These are phyloP conservation scores for Penicillium tannophilum DNA, from an alignment of 495 filamentous ascomycete genomes.

Conservation along the genomic window DNA sequence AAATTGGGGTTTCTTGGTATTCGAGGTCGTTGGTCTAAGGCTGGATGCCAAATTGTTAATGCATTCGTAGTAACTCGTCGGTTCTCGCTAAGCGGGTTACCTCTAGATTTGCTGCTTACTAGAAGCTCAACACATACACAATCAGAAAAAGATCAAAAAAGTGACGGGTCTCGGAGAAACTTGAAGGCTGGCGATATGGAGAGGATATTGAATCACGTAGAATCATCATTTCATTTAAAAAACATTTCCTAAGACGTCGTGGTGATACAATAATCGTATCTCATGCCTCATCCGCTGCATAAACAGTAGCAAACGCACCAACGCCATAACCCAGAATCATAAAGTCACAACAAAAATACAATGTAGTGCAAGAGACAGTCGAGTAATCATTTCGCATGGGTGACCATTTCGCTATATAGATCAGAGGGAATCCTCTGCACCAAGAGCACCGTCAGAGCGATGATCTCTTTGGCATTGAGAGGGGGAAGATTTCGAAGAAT, in stretches of 20 bases:
- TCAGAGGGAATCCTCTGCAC: conserved; percentile 85
- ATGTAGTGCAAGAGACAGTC: neutral
- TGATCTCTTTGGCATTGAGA: conserved; percentile 78
- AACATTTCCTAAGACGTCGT: conserved; percentile 20
- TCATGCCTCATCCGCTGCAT: conserved; percentile 11
- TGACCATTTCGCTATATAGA: conserved; percentile 84
- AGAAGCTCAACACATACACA: too few species aligned
- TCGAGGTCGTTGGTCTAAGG: too few species aligned
- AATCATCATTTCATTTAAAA: conserved; percentile 31
- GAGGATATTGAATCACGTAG: neutral
- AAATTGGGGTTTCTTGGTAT: too few species aligned
- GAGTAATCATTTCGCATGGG: conserved; percentile 70
- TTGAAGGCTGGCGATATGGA: too few species aligned
- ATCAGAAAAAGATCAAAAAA: too few species aligned
- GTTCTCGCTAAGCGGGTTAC: too few species aligned
- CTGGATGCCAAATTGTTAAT: too few species aligned
- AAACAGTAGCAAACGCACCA: conserved; percentile 12
- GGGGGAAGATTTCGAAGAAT: conserved; percentile 87
- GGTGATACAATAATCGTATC: conserved; percentile 19
- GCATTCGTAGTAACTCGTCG: too few species aligned
- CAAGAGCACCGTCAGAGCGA: conserved; percentile 74
- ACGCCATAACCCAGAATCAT: conserved; percentile 22
- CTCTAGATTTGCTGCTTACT: too few species aligned
- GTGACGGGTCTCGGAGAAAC: too few species aligned
- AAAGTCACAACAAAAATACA: conserved; percentile 5